Evolutionary conservation across 139 green algal genomes (phyloP), one percentile per base, ranked within the genome.

Genomic region (Medakamo hakoo): DNA sequence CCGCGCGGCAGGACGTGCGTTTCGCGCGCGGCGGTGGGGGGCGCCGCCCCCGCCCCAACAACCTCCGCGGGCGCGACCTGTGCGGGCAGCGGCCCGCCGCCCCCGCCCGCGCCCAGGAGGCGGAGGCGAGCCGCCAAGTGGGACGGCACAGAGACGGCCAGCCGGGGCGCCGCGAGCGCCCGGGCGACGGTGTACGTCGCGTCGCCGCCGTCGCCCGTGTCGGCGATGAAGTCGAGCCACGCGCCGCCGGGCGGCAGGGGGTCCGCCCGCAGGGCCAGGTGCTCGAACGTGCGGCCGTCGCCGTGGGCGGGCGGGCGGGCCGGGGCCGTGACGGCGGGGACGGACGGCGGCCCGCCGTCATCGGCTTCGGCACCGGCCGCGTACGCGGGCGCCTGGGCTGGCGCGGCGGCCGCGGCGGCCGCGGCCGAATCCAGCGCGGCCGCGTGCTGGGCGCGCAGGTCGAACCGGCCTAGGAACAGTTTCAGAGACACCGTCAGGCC

Each of bases 161-260:
- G 64, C 18, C 71, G 30, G 19, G 68, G 76, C 1, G 86, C 76
- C 23, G 88, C 88, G 28, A 95, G 71, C 3, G 79, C 81, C 0
- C 77, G 60, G 0, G 88, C 88, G 0, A 95, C 80, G 1, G 82
- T 66, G 63, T 95, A 95, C 1, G 87, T 94, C 23, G 85, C 62
- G 72, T 93, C 77, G 40, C 88, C 87, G 49, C 88, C 87, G 63
- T 95, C 87, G 1, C 87, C 87, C 22, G 83, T 91, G 70, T 91
- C 85, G 2, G 86, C 87, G 20, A 80, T 81, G 73, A 95, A 95
- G 72, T 95, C 88, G n/a, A 93, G 56, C 86, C 84, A 95, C 29
- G 90, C 57, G 16, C 9, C 9, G n/a, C n/a, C n/a, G n/a, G n/a
- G n/a, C n/a, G n/a, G n/a, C n/a, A n/a, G n/a, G n/a, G n/a, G n/a